These are phyloP conservation scores for Metschnikowia gelsemii DNA, from an alignment of 805 yeast species.

Conservation along the genomic window DNA sequence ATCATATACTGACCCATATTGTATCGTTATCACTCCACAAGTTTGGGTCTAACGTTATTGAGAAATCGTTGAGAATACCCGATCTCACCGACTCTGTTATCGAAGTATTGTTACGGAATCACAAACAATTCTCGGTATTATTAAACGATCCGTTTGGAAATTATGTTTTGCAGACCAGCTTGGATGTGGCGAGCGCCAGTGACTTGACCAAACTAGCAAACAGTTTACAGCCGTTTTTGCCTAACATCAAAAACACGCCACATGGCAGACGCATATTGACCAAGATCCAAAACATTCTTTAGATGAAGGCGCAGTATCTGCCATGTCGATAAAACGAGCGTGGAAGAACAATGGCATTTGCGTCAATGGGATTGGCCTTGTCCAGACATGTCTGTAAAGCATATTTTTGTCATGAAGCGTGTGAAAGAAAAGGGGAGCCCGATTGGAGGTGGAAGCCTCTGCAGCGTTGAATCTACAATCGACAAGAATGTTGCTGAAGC, in stretches of 20 bases:
- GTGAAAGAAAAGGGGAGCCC: too few relatives aligned
- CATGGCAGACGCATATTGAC: slow-evolving; percentile 93
- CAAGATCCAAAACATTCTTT: slow-evolving; percentile 43
- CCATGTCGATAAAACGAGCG: too few relatives aligned
- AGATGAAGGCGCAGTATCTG: too few relatives aligned
- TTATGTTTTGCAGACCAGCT: slow-evolving; percentile 57
- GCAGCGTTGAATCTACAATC: too few relatives aligned
- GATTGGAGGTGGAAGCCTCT: too few relatives aligned
- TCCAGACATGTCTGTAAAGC: too few relatives aligned
- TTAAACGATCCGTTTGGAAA: slow-evolving; percentile 61
- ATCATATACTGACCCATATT: slow-evolving; percentile 37
- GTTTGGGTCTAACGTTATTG: slow-evolving; percentile 61
- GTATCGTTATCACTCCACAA: slow-evolving; percentile 55
- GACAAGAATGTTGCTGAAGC: too few relatives aligned
- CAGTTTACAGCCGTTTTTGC: slow-evolving; percentile 69
- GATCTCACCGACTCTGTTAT: slow-evolving; percentile 47
- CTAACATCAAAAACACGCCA: slow-evolving; percentile 83
- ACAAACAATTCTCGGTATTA: slow-evolving; percentile 38
- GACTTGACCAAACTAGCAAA: slow-evolving; percentile 57
- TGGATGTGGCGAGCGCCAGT: slow-evolving; percentile 51
- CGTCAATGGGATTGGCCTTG: too few relatives aligned
- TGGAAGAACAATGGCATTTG: neutral
- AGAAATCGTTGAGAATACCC: slow-evolving; percentile 51
- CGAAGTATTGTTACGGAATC: slow-evolving; percentile 39
- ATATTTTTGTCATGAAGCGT: too few relatives aligned